These are phyloP conservation scores for Euphorbia lathyris DNA, from an alignment of 345 rosid genomes.

Conservation along the genomic window DNA sequence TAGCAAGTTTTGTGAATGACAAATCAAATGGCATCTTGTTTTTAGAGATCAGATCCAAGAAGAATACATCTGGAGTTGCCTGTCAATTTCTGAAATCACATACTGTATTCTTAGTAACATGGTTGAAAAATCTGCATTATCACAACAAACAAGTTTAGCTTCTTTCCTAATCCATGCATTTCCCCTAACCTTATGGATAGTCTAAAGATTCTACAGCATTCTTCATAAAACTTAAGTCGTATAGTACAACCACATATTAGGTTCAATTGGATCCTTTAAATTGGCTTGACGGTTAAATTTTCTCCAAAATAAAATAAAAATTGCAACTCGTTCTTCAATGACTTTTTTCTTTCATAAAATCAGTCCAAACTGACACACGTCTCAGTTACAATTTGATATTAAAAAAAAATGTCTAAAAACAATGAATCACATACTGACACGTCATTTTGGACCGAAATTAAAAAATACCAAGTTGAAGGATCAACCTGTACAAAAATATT, in stretches of 20 bases:
- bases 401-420: background rate
- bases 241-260: background rate
- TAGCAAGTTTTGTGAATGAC: background rate
- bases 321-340: background rate
- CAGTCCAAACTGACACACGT: background rate
- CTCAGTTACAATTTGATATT: too few species aligned
- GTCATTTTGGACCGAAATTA: background rate
- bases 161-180: background rate
- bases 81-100: background rate
- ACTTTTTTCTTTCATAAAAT: too few species aligned
- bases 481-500: background rate
- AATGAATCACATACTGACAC: background rate
- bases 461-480: background rate
- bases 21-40: background rate
- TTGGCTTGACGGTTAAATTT: background rate
- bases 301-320: too few species aligned
- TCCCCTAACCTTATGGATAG: background rate
- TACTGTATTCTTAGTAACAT: too few species aligned
- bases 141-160: too few species aligned
- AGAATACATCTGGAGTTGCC: background rate
- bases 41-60: too few species aligned
- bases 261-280: background rate
- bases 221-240: background rate
- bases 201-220: background rate
- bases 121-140: background rate